A percentile compares a stretch with the other conserved stretches of the same genome.
phyloP scores from a whole-genome alignment of 306 rosid species.

The Lathyrus sativus region DNA sequence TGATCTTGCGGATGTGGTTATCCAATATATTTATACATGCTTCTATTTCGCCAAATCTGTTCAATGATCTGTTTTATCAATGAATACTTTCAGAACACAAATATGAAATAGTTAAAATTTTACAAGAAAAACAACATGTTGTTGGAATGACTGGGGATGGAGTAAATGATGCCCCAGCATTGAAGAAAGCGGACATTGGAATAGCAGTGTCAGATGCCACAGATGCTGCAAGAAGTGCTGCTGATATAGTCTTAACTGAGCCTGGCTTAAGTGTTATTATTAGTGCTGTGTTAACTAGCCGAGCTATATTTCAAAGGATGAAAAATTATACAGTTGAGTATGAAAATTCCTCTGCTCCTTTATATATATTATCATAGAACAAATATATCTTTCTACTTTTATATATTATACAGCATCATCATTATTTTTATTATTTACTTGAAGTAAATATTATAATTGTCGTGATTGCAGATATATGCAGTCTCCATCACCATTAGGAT shows the following conservation, averaged over 20 bases:
- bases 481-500: conserved; percentile 90
- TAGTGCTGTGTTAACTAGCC: conserved; percentile 80
- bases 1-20: conserved; percentile 5
- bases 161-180: conserved; percentile 88
- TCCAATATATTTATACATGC: conserved; percentile 6
- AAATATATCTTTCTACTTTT: conserved; percentile 21
- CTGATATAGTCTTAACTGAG: conserved; percentile 86
- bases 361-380: not conserved
- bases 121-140: conserved; percentile 81
- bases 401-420: conserved; percentile 23
- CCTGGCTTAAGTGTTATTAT: conserved; percentile 85
- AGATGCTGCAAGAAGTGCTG: conserved; percentile 86
- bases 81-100: conserved; percentile 71
- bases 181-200: conserved; percentile 92
- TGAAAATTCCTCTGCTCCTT: conserved; percentile 34
- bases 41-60: conserved; percentile 25
- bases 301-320: conserved; percentile 92
- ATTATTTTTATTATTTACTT: conserved; percentile 24
- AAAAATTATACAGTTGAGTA: conserved; percentile 83
- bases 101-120: conserved; percentile 76
- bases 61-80: conserved; percentile 33
- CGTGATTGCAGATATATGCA: conserved; percentile 72
- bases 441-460: conserved; percentile 30
- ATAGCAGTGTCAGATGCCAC: conserved; percentile 90
- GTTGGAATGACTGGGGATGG: conserved; percentile 97